Evolutionary conservation across 2,329 filamentous ascomycete genomes (phyloP).

Genomic region (Alternaria arborescens): DNA sequence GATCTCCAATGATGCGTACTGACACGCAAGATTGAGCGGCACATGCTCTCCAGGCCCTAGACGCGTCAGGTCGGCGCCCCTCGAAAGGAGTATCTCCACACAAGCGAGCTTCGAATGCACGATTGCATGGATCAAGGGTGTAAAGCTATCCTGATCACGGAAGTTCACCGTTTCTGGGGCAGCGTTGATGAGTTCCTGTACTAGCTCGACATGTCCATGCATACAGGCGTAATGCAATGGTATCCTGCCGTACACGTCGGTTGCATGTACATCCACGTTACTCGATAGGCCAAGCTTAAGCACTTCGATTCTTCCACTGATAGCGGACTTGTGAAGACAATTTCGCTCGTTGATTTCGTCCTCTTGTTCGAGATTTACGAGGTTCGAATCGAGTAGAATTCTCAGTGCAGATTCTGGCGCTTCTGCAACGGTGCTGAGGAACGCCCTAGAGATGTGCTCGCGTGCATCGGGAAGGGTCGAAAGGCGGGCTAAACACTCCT

Average conservation of each 20-base stretch:
- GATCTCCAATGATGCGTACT: slow-evolving; percentile 86
- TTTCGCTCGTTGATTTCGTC: slow-evolving; percentile 99
- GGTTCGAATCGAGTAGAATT: slow-evolving; percentile 77
- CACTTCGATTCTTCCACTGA: slow-evolving; percentile 85
- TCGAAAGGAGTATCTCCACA: slow-evolving; percentile 78
- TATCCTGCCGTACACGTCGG: slow-evolving; percentile 92
- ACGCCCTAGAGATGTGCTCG: slow-evolving; percentile 87
- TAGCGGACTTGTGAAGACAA: slow-evolving; percentile 94
- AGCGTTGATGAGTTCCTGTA: slow-evolving; percentile 74
- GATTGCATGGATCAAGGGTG: slow-evolving; percentile 92
- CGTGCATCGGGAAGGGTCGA: slow-evolving; percentile 66
- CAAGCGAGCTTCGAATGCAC: slow-evolving; percentile 85
- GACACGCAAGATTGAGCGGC: slow-evolving; percentile 92
- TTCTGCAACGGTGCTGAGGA: slow-evolving; percentile 87
- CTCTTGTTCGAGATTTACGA: slow-evolving; percentile 90
- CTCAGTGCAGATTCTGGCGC: slow-evolving; percentile 79
- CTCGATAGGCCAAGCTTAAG: slow-evolving; percentile 77
- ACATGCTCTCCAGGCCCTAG: slow-evolving; percentile 89
- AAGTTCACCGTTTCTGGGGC: slow-evolving; percentile 80
- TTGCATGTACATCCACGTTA: slow-evolving; percentile 78
- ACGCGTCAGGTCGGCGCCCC: slow-evolving; percentile 85
- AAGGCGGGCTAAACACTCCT: slow-evolving; percentile 82
- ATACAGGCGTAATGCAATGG: slow-evolving; percentile 96
- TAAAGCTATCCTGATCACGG: slow-evolving; percentile 97
- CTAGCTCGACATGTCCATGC: slow-evolving; percentile 87